Percentiles rank a stretch among this genome's conserved stretches.
Conservation (phyloP, 768 basidiomycete genomes). For the Tephrocybe sp. region DNA sequence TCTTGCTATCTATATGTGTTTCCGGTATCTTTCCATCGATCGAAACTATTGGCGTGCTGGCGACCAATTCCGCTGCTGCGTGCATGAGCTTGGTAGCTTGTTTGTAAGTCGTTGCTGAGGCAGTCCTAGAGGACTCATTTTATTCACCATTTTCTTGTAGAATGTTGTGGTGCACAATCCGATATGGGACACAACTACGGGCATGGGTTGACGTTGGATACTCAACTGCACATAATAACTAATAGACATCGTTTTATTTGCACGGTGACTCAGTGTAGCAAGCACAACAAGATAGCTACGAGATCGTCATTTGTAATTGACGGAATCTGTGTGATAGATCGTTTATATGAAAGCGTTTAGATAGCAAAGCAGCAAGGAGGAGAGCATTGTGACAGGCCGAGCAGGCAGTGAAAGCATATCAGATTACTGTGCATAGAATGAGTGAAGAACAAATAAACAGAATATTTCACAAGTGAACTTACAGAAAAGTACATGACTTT, state of each 20-base stretch:
- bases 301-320: too few relatives aligned
- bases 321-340: too few relatives aligned
- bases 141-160: conserved; percentile 29
- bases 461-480: conserved; percentile 14
- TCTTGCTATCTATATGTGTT: conserved; percentile 41
- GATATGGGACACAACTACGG: conserved; percentile 55
- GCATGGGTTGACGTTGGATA: conserved; percentile 57
- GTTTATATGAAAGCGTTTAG: too few relatives aligned
- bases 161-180: conserved; percentile 49
- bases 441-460: too few relatives aligned
- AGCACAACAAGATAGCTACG: too few relatives aligned
- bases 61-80: conserved; percentile 47
- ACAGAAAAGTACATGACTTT: conserved; percentile 42
- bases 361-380: too few relatives aligned
- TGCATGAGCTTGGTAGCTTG: conserved; percentile 48
- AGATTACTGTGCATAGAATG: not conserved
- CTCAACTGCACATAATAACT: conserved; percentile 40
- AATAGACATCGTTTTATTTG: too few relatives aligned
- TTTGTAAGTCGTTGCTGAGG: conserved; percentile 36
- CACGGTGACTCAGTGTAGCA: too few relatives aligned
- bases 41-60: conserved; percentile 46
- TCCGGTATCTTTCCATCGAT: conserved; percentile 53
- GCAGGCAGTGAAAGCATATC: too few relatives aligned
- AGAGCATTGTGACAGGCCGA: too few relatives aligned
- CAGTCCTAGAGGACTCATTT: not conserved